phyloP scores from a whole-genome alignment of 495 filamentous ascomycete genomes.

The Diplogelasinospora grovesii region DNA sequence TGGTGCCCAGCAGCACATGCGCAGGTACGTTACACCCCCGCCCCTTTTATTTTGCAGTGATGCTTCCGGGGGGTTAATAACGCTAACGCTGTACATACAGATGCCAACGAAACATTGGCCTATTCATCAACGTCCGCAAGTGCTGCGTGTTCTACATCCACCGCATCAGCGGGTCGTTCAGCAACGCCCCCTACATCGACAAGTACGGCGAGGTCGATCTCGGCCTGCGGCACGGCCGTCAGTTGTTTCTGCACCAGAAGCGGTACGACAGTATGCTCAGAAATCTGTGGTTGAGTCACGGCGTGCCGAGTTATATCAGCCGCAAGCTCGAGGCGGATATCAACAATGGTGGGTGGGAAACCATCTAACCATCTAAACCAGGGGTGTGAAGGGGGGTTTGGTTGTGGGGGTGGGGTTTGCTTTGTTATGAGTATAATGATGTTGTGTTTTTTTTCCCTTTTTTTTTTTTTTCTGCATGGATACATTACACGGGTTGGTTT shows the following conservation, averaged over 20 bases:
- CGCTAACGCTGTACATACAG: slow-evolving; percentile 35
- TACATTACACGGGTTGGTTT: too few species aligned
- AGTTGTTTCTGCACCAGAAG: slow-evolving; percentile 86
- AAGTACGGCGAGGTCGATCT: slow-evolving; percentile 87
- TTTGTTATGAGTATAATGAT: too few species aligned
- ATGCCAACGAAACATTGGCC: slow-evolving; percentile 79
- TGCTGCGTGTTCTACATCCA: slow-evolving; percentile 84
- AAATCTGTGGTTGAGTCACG: slow-evolving; percentile 80
- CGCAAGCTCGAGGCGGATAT: slow-evolving; percentile 88
- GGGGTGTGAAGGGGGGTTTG: too few species aligned
- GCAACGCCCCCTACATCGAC: slow-evolving; percentile 86
- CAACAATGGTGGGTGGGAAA: slow-evolving; percentile 97
- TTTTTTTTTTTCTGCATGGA: too few species aligned
- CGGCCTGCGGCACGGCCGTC: slow-evolving; percentile 71
- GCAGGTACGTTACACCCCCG: slow-evolving; percentile 56
- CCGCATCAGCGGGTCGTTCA: slow-evolving; percentile 73
- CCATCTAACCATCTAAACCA: slow-evolving; percentile 38
- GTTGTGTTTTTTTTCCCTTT: too few species aligned
- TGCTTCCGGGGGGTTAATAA: background rate
- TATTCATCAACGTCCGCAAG: slow-evolving; percentile 95
- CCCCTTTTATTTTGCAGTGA: background rate
- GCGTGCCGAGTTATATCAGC: slow-evolving; percentile 80
- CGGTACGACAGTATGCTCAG: slow-evolving; percentile 84
- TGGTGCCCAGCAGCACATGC: slow-evolving; percentile 83
- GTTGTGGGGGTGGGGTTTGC: background rate